phyloP scores from a whole-genome alignment of 2,329 filamentous ascomycete species.

The Aaosphaeria pasadenensis region DNA sequence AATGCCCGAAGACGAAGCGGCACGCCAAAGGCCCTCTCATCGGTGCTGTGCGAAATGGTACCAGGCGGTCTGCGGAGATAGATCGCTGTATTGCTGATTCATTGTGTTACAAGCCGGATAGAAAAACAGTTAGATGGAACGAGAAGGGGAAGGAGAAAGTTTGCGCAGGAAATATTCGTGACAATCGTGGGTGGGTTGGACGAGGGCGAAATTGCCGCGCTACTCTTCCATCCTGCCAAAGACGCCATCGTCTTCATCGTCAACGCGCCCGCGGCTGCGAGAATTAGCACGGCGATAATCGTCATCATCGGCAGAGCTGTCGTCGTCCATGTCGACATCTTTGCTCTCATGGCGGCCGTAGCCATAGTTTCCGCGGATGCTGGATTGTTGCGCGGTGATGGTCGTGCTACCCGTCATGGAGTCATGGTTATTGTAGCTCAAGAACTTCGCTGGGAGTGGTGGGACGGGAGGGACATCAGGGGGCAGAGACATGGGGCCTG shows the following conservation, averaged over 20 bases:
- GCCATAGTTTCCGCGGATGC: constrained; percentile 60
- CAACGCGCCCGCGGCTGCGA: constrained; percentile 58
- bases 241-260: constrained; percentile 92
- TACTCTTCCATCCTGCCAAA: constrained; percentile 93
- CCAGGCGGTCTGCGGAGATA: constrained; percentile 35
- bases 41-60: constrained; percentile 34
- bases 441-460: constrained; percentile 76
- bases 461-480: constrained; percentile 83
- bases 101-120: constrained; percentile 36
- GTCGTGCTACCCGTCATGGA: constrained; percentile 57
- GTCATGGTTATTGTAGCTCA: constrained; percentile 56
- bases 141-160: constrained; percentile 4
- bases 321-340: constrained; percentile 53
- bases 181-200: not conserved
- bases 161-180: not conserved
- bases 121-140: not conserved
- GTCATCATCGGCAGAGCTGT: constrained; percentile 64
- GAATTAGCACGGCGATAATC: constrained; percentile 52
- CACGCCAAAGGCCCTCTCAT: constrained; percentile 37
- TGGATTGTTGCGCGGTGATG: constrained; percentile 57
- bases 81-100: constrained; percentile 33
- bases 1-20: too few relatives aligned
- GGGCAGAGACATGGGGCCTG: constrained; percentile 60
- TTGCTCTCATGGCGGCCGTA: constrained; percentile 43
- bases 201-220: not conserved